Conservation (phyloP, 352 stramenopile genomes). For the Aphanomyces cochlioides region DNA sequence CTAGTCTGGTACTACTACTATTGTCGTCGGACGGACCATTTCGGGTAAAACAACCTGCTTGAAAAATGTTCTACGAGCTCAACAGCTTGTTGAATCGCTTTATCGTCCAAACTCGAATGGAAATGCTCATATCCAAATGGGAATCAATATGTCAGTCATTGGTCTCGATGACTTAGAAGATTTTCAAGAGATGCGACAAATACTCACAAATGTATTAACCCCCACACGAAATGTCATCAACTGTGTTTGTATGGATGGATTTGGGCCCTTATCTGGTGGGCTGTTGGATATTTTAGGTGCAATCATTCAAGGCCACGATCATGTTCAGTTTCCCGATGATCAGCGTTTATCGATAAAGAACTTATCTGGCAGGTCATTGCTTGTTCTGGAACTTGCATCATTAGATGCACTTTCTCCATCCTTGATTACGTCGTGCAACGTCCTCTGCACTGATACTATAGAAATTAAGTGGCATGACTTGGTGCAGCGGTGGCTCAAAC, state of each 20-base stretch:
- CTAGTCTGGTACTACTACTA: neutral
- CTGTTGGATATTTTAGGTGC: conserved; percentile 1
- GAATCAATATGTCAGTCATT: neutral
- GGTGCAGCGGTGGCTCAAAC: neutral
- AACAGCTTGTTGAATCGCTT: conserved; percentile 11
- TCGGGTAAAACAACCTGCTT: conserved; percentile 10
- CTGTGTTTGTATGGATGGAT: conserved; percentile 14
- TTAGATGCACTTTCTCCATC: neutral
- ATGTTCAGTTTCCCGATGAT: neutral
- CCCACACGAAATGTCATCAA: neutral
- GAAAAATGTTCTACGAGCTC: neutral
- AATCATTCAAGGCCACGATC: neutral
- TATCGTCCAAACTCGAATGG: neutral
- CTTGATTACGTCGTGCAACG: conserved; percentile 7
- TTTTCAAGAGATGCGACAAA: neutral
- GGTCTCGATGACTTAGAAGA: neutral
- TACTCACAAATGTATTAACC: neutral
- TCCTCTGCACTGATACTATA: neutral
- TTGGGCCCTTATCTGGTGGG: neutral
- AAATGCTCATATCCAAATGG: neutral
- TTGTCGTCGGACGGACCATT: neutral
- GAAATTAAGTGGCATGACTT: conserved; percentile 4
- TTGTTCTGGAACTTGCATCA: neutral
- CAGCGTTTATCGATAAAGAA: neutral
- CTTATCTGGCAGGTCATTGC: neutral